phyloP scores from a whole-genome alignment of 2,329 filamentous ascomycete genomes.

The Dothideomycetes sp. region DNA sequence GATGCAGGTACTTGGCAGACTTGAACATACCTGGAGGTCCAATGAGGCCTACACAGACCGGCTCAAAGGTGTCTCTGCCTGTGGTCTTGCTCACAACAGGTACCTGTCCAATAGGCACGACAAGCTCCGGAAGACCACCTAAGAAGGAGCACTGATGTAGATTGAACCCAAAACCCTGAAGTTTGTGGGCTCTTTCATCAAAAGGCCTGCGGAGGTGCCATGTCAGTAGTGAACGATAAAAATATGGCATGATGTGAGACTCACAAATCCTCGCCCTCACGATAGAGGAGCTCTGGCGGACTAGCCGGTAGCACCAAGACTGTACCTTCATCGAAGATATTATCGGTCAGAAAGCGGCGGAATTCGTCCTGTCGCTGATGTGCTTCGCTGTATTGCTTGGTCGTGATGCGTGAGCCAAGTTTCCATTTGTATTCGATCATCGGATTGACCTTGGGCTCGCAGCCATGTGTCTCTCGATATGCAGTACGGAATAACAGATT shows the following conservation, averaged over 20 bases:
- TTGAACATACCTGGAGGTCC: background rate
- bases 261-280: background rate
- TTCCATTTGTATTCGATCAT: background rate
- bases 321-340: background rate
- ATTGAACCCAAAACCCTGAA: background rate
- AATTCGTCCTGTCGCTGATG: background rate
- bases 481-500: background rate
- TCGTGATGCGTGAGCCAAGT: background rate
- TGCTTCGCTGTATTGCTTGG: background rate
- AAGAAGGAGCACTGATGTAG: background rate
- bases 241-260: background rate
- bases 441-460: background rate
- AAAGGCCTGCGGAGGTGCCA: no score
- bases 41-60: background rate
- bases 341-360: background rate
- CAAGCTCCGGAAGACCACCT: background rate
- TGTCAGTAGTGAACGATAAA: background rate
- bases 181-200: background rate
- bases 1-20: background rate
- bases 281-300: background rate
- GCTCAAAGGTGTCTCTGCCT: background rate
- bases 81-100: background rate
- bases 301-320: background rate
- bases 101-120: background rate
- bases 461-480: background rate